Evolutionary conservation across 306 rosid species (phyloP), one percentile per base, ranked within the genome.

Genomic region (Begonia peltatifolia): DNA sequence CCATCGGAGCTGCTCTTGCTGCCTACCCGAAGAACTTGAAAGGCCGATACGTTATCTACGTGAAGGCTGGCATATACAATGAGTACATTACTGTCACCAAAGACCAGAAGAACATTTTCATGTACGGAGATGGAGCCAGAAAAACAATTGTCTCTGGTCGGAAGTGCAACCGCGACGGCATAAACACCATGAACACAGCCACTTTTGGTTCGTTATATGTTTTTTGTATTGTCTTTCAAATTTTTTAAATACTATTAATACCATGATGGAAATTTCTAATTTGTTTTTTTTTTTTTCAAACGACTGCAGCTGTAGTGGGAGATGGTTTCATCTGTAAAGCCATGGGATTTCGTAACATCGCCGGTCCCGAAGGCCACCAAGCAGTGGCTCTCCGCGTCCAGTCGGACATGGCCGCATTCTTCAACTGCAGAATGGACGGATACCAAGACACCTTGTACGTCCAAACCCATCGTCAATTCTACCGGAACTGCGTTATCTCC

Each of bases 311-410:
- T 1, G 73, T 54, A 4, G 1, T 50, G 0, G 94, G 79, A 13
- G 0, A 3, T 0, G 74, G 82, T 1, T 87, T 87, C 73, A 57
- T 82, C 0, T 72, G 54, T 17, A 73, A 73, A 71, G 42, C 62
- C 2, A 79, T 87, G 75, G 76, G 72, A 55, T 73, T 87, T 54
- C 51, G 36, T 17, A 87, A 87, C 89, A 80, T 82, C 0, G 97
- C 97, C 0, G 97, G 97, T 1, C 58, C 93, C 0, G 36, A 18
- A 2, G 83, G 76, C 6, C 85, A 79, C 53, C 97, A 83, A 54
- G 89, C 95, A 2, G 97, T 88, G 63, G 93, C 97, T 3, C 76
- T 88, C 6, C 76, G 83, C 0, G 79, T 78, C 11, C 87, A 70
- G 51, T 75, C 79, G 4, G 93, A 66, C 23, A 64, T 23, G 25